phyloP scores from a whole-genome alignment of 2,329 filamentous ascomycete species.

The Myriosclerotinia scirpicola region DNA sequence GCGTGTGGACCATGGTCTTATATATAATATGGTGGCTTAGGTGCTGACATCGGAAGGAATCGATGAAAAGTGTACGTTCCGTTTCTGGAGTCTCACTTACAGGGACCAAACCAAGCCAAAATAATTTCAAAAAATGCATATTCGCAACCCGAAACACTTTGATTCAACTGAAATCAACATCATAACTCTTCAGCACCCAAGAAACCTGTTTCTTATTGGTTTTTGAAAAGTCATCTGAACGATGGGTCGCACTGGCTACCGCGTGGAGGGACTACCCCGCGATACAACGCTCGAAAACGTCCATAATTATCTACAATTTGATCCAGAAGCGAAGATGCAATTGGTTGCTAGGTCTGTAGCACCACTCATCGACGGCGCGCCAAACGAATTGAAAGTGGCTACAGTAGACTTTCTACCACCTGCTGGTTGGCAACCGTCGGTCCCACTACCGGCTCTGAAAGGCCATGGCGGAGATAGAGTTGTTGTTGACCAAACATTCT shows the following conservation, averaged over 20 bases:
- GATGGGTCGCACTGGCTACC: conserved; percentile 22
- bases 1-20: background rate
- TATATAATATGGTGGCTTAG: background rate
- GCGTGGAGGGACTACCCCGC: conserved; percentile 20
- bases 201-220: background rate
- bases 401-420: conserved; percentile 23
- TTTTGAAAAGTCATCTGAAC: background rate
- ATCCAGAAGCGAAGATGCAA: conserved; percentile 3
- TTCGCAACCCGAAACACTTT: background rate
- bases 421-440: conserved; percentile 11
- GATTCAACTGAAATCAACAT: conserved; percentile 2
- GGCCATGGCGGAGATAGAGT: conserved; percentile 14
- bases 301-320: conserved; percentile 18
- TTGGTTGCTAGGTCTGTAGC: conserved; percentile 19
- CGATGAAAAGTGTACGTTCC: background rate
- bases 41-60: conserved; percentile 16
- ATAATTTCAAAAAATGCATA: background rate
- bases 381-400: conserved; percentile 18
- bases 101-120: background rate
- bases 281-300: conserved; percentile 18
- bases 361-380: conserved; percentile 10
- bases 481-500: conserved; percentile 22
- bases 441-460: conserved; percentile 15
- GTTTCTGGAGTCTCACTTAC: background rate
- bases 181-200: background rate